These are phyloP conservation scores for Falciphora oryzae DNA, from an alignment of 2,329 filamentous ascomycete genomes.

Conservation along the genomic window DNA sequence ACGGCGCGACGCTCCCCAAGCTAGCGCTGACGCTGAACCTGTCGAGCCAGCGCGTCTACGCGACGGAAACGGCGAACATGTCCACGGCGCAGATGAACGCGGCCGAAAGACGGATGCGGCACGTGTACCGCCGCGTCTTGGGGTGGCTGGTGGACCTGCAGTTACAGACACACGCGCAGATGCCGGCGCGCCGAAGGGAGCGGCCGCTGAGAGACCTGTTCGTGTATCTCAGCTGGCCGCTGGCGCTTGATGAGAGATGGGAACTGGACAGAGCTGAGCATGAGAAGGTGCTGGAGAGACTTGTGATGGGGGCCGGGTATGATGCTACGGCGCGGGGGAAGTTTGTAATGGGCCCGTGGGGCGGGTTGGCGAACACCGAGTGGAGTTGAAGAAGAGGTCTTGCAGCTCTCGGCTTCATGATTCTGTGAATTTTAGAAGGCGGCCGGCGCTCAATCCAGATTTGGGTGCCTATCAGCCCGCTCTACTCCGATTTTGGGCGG, in stretches of 20 bases:
- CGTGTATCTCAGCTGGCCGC: background rate
- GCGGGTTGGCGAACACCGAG: background rate
- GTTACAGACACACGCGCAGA: background rate
- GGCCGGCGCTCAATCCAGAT: no score
- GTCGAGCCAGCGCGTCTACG: background rate
- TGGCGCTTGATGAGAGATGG: background rate
- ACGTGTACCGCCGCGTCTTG: background rate
- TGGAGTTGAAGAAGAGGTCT: background rate
- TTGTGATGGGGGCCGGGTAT: background rate
- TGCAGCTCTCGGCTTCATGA: no score
- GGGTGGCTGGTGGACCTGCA: background rate
- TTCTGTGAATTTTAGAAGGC: no score
- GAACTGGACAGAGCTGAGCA: background rate
- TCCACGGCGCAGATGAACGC: background rate
- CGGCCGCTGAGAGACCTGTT: slow-evolving; percentile 1
- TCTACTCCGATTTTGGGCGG: no score
- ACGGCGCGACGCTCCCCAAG: background rate
- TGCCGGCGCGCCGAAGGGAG: background rate
- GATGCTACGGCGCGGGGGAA: background rate
- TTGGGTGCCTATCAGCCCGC: no score
- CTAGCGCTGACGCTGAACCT: background rate
- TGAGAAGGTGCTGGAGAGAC: background rate
- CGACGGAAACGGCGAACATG: background rate
- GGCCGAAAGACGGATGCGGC: background rate
- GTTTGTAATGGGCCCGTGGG: background rate